Evolutionary conservation across 2,329 filamentous ascomycete genomes (phyloP).

Genomic region (Cercospora zeae-maydis): DNA sequence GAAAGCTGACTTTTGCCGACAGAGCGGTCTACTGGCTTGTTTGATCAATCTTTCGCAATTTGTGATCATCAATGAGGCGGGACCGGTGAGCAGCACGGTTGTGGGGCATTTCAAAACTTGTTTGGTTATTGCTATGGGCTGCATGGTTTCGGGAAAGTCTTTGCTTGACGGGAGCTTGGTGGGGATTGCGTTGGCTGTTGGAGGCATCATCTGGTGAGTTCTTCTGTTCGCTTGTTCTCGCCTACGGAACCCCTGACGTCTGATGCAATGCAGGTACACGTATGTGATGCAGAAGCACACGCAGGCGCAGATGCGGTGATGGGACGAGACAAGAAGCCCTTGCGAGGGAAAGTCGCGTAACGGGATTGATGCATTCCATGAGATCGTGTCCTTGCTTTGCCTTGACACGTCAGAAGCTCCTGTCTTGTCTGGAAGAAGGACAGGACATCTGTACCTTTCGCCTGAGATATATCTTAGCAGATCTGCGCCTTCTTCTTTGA

Average conservation of each 20-base stretch:
- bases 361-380: not conserved
- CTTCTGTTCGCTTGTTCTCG: not conserved
- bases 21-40: slow-evolving; percentile 62
- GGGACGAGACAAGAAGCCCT: not conserved
- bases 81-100: slow-evolving; percentile 36
- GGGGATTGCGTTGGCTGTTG: slow-evolving; percentile 33
- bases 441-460: not conserved
- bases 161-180: slow-evolving; percentile 31
- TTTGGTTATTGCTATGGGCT: slow-evolving; percentile 34
- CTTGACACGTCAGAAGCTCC: not conserved
- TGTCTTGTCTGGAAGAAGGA: not conserved
- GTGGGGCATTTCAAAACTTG: slow-evolving; percentile 38
- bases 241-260: slow-evolving; percentile 4
- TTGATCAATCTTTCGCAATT: slow-evolving; percentile 55
- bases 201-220: slow-evolving; percentile 34
- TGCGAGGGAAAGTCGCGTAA: not conserved
- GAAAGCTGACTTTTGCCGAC: slow-evolving; percentile 10
- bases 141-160: slow-evolving; percentile 28
- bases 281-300: slow-evolving; percentile 20
- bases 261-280: slow-evolving; percentile 15
- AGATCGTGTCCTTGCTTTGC: not conserved
- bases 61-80: slow-evolving; percentile 35
- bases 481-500: not conserved
- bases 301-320: slow-evolving; percentile 19
- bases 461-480: not conserved